These are phyloP conservation scores for Trametes polyzona DNA, from an alignment of 1,284 basidiomycete genomes.

Conservation along the genomic window DNA sequence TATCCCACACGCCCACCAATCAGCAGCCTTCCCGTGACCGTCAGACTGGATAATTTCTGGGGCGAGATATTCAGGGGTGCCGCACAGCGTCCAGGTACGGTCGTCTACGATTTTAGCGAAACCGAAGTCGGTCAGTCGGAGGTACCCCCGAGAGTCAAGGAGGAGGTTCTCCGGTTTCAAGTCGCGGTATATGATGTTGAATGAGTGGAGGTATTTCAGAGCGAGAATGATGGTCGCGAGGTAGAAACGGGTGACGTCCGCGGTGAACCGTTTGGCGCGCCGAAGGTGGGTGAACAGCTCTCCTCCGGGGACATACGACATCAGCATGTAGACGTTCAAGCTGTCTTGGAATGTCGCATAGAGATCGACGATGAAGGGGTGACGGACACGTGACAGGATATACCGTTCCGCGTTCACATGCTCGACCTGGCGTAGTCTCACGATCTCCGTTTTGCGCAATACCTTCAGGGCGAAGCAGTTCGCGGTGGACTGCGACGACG, in stretches of 20 bases:
- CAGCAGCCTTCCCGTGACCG: slow-evolving; percentile 97
- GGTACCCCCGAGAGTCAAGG: slow-evolving; percentile 92
- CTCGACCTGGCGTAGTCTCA: slow-evolving; percentile 95
- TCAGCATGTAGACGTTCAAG: slow-evolving; percentile 97
- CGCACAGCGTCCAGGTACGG: slow-evolving; percentile 99
- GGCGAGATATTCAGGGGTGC: slow-evolving; percentile 95
- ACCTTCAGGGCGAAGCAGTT: slow-evolving; percentile 93
- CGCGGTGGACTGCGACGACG: slow-evolving; percentile 50
- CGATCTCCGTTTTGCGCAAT: slow-evolving; percentile 90
- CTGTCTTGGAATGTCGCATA: slow-evolving; percentile 98
- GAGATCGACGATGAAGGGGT: slow-evolving; percentile 84
- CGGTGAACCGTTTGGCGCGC: slow-evolving; percentile 93
- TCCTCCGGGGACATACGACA: slow-evolving; percentile 97
- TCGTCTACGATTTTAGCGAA: slow-evolving; percentile 99
- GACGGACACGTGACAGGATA: slow-evolving; percentile 86
- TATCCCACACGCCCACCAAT: slow-evolving; percentile 99
- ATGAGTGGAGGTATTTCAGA: slow-evolving; percentile 94
- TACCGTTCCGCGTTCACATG: slow-evolving; percentile 98
- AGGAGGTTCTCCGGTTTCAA: slow-evolving; percentile 98
- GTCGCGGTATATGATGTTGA: slow-evolving; percentile 99
- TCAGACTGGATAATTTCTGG: slow-evolving; percentile 96
- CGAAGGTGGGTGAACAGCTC: slow-evolving; percentile 95
- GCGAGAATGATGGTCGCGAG: slow-evolving; percentile 96
- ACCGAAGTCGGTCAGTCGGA: slow-evolving; percentile 97
- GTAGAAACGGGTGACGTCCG: slow-evolving; percentile 98